These are phyloP conservation scores for Aspergillus wentii DNA, from an alignment of 495 filamentous ascomycete species.

Conservation along the genomic window DNA sequence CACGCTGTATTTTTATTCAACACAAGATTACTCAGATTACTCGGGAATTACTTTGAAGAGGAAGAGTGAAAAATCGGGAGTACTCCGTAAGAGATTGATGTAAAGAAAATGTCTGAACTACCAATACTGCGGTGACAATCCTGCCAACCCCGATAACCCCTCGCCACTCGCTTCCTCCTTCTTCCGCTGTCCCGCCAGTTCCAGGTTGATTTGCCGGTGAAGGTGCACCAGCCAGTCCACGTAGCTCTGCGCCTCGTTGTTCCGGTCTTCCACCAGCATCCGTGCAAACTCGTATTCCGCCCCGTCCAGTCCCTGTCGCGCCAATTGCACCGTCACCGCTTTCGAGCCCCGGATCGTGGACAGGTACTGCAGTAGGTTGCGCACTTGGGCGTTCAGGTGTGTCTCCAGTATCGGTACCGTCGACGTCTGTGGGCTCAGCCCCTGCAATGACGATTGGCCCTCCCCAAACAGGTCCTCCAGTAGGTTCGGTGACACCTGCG, in stretches of 20 bases:
- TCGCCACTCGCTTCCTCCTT: slow-evolving; percentile 58
- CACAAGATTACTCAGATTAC: too few species aligned
- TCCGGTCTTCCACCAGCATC: slow-evolving; percentile 86
- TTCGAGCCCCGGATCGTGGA: slow-evolving; percentile 78
- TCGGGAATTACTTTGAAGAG: too few species aligned
- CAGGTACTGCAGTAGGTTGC: slow-evolving; percentile 87
- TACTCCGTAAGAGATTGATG: too few species aligned
- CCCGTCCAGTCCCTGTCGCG: slow-evolving; percentile 88
- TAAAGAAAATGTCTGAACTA: slow-evolving; percentile 8
- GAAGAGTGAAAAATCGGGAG: too few species aligned
- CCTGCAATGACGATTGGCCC: slow-evolving; percentile 62
- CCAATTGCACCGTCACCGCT: slow-evolving; percentile 82
- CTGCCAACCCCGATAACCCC: slow-evolving; percentile 56
- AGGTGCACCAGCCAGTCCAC: slow-evolving; percentile 98
- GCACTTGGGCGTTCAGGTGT: slow-evolving; percentile 89
- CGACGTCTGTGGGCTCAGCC: slow-evolving; percentile 72
- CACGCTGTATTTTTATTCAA: too few species aligned
- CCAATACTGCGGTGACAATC: slow-evolving; percentile 73
- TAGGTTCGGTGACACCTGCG: slow-evolving; percentile 70
- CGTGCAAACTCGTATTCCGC: slow-evolving; percentile 96
- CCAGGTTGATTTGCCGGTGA: slow-evolving; percentile 85
- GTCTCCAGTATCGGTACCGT: slow-evolving; percentile 74
- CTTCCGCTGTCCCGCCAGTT: slow-evolving; percentile 75
- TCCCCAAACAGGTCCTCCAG: slow-evolving; percentile 87
- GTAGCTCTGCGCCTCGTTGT: slow-evolving; percentile 95